phyloP scores from a whole-genome alignment of 305 asterid genomes.

The Rubia peregrina region DNA sequence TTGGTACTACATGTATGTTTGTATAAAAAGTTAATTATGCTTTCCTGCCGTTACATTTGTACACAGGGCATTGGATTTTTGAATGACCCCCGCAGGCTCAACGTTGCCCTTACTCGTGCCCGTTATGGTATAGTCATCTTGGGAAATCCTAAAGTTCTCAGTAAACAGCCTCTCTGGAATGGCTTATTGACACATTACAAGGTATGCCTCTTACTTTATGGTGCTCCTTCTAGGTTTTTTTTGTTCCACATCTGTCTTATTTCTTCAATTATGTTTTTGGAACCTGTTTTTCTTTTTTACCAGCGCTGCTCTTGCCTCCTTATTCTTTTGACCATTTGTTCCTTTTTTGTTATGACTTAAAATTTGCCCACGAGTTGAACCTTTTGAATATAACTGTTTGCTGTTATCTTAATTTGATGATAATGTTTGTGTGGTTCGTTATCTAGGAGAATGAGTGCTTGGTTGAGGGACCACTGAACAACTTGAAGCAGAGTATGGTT shows the following conservation, averaged over 20 bases:
- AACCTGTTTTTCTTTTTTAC: background rate
- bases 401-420: slow-evolving; percentile 9
- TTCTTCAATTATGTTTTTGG: background rate
- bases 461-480: slow-evolving; percentile 98
- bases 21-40: background rate
- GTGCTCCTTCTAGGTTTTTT: slow-evolving; percentile 6
- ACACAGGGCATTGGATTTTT: slow-evolving; percentile 95
- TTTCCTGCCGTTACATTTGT: slow-evolving; percentile 4
- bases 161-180: slow-evolving; percentile 98
- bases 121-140: slow-evolving; percentile 96
- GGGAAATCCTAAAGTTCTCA: slow-evolving; percentile 98
- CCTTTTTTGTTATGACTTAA: background rate
- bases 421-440: slow-evolving; percentile 16
- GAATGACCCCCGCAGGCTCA: slow-evolving; percentile 99
- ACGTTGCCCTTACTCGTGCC: slow-evolving; percentile 99
- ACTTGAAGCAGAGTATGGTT: slow-evolving; percentile 99
- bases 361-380: background rate
- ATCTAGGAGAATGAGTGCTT: slow-evolving; percentile 93
- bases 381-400: background rate
- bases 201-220: slow-evolving; percentile 35
- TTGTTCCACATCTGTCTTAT: background rate
- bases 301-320: background rate
- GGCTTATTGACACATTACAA: slow-evolving; percentile 89
- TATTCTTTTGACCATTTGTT: background rate
- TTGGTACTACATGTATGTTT: too few species aligned